These are phyloP conservation scores for Cladosporium velox DNA, from an alignment of 2,329 filamentous ascomycete species.

Conservation along the genomic window DNA sequence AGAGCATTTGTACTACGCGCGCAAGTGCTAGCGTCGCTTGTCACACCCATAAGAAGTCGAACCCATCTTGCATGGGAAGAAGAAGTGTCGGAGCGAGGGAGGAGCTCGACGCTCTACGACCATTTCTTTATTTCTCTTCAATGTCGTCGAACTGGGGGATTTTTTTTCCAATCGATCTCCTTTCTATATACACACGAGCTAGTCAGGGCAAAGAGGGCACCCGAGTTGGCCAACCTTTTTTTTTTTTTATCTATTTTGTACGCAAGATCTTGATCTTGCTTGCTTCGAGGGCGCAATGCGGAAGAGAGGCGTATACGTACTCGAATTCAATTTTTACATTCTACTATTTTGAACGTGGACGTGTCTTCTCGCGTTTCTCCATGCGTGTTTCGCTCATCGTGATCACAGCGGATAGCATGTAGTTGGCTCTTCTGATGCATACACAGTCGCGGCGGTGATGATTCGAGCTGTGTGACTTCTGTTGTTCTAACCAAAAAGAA, in stretches of 20 bases:
- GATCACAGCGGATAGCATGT: background rate
- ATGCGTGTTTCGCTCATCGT: background rate
- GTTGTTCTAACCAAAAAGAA: no score
- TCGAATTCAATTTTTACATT: background rate
- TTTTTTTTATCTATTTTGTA: background rate
- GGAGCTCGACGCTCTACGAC: background rate
- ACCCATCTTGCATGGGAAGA: background rate
- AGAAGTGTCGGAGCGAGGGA: background rate
- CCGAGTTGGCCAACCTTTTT: no score
- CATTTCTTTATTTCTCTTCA: no score
- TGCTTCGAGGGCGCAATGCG: background rate
- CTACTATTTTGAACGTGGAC: background rate
- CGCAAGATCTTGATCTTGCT: background rate
- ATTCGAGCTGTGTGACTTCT: no score
- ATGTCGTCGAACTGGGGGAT: background rate
- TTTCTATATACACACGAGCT: background rate
- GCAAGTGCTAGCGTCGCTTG: background rate
- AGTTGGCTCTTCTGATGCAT: no score
- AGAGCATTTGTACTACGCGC: background rate
- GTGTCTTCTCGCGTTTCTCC: no score
- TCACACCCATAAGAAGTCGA: background rate
- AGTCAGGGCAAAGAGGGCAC: no score
- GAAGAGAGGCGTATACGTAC: background rate
- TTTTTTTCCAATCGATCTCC: background rate
- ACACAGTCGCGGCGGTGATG: no score